Evolutionary conservation across 805 yeast genomes (phyloP).

Genomic region (Schwanniomyces vanrijiae): DNA sequence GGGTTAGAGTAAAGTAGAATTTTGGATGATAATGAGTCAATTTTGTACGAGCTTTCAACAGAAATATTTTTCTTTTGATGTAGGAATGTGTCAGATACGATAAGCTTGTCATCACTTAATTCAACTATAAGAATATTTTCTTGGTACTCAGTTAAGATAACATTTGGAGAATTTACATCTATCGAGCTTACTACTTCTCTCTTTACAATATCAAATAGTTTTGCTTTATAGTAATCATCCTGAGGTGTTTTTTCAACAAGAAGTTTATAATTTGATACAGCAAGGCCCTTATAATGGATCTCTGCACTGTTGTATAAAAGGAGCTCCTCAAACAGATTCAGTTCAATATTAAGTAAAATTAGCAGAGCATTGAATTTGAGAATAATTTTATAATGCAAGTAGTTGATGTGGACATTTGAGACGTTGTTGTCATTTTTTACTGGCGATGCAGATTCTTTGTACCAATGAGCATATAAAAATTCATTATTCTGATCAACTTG

Average conservation of each 20-base stretch:
- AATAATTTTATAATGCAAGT: slow-evolving; percentile 15
- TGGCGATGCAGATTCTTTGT: slow-evolving; percentile 1
- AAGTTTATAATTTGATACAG: background rate
- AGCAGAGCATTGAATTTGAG: slow-evolving; percentile 14
- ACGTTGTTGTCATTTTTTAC: background rate
- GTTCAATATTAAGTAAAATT: slow-evolving; percentile 14
- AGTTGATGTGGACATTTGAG: slow-evolving; percentile 8
- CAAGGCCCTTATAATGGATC: background rate
- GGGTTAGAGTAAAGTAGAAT: background rate
- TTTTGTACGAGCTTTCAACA: background rate
- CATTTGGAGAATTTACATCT: background rate
- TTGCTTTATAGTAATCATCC: background rate
- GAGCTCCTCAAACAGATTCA: slow-evolving; percentile 7
- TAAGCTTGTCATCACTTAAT: background rate
- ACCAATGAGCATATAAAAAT: slow-evolving; percentile 13
- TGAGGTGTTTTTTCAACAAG: slow-evolving; percentile 1
- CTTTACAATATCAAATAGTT: slow-evolving; percentile 3
- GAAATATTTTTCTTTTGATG: background rate
- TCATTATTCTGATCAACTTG: slow-evolving; percentile 9
- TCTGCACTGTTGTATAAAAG: background rate
- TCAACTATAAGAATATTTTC: background rate
- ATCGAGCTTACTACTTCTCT: slow-evolving; percentile 1
- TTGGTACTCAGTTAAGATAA: background rate
- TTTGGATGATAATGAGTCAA: background rate
- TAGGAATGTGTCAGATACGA: background rate